A percentile compares a stretch with the other conserved stretches of the same genome.
Evolutionary conservation across 139 green algal species (phyloP).

Genomic region (Micractinium conductrix): DNA sequence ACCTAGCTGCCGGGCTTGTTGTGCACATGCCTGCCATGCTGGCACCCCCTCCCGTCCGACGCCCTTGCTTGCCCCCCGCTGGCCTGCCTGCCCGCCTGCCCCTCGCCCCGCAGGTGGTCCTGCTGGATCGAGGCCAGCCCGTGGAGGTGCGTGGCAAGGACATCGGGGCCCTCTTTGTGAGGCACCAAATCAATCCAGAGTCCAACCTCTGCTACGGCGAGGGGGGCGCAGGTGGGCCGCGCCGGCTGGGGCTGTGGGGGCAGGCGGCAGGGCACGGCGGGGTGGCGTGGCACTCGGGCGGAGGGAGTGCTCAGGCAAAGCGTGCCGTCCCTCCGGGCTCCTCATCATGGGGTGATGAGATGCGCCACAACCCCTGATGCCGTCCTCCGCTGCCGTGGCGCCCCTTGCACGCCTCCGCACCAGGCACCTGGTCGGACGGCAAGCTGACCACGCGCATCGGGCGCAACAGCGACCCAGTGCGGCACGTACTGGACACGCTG

Average conservation of each 20-base stretch:
- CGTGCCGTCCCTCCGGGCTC: too few species aligned
- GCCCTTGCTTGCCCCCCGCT: neutral
- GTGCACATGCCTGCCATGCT: neutral
- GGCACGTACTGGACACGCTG: constrained; percentile 74
- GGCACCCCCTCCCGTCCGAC: neutral
- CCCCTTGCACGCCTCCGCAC: constrained; percentile 26
- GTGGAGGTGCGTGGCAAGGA: constrained; percentile 80
- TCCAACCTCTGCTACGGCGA: constrained; percentile 89
- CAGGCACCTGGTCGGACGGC: constrained; percentile 86
- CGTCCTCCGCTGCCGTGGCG: neutral
- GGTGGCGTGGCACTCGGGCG: too few species aligned
- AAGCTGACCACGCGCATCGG: constrained; percentile 89
- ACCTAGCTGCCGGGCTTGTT: neutral
- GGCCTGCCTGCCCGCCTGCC: neutral
- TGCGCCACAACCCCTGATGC: too few species aligned
- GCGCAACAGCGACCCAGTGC: constrained; percentile 68
- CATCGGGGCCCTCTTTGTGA: constrained; percentile 84
- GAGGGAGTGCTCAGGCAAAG: too few species aligned
- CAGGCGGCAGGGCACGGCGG: neutral
- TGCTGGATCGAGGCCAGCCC: constrained; percentile 83
- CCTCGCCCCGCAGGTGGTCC: constrained; percentile 52
- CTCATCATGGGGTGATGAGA: too few species aligned
- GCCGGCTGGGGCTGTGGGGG: neutral
- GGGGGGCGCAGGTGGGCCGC: constrained; percentile 19
- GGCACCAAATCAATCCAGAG: constrained; percentile 66